Percentiles rank a stretch among this genome's conserved stretches.
Conservation (phyloP, 441 rosid genomes). For the Flueggea neowawraea region DNA sequence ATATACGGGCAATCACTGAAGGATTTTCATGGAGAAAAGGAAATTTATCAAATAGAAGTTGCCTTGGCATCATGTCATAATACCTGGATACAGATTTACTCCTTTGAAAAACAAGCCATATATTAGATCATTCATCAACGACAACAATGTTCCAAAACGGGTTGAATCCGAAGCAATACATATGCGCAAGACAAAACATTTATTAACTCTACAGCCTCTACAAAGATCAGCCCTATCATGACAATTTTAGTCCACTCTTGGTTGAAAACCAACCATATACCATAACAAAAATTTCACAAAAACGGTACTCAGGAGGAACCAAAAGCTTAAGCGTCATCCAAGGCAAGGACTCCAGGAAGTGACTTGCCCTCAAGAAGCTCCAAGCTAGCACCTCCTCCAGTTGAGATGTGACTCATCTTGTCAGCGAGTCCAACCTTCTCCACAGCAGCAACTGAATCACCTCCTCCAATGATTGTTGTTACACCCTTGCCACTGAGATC, state of each 20-base stretch:
- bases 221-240: slow-evolving; percentile 12
- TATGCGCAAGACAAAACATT: slow-evolving; percentile 16
- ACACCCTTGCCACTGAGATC: slow-evolving; percentile 79
- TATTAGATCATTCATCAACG: no score
- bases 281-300: slow-evolving; percentile 10
- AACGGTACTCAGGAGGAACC: not conserved
- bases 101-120: no score
- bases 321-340: slow-evolving; percentile 58
- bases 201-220: slow-evolving; percentile 28
- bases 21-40: no score
- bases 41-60: no score
- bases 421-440: slow-evolving; percentile 89
- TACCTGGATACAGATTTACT: no score
- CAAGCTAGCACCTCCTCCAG: slow-evolving; percentile 95
- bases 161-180: not conserved
- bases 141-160: no score
- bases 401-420: slow-evolving; percentile 94
- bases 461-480: slow-evolving; percentile 93
- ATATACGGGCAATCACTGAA: no score
- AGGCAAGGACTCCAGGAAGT: slow-evolving; percentile 94
- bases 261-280: slow-evolving; percentile 25
- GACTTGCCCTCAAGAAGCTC: slow-evolving; percentile 92
- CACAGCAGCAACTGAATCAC: slow-evolving; percentile 93
- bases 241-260: slow-evolving; percentile 14
- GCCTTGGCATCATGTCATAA: no score